phyloP scores from a whole-genome alignment of 257 asterid genomes.

The Solanum clarkiae region DNA sequence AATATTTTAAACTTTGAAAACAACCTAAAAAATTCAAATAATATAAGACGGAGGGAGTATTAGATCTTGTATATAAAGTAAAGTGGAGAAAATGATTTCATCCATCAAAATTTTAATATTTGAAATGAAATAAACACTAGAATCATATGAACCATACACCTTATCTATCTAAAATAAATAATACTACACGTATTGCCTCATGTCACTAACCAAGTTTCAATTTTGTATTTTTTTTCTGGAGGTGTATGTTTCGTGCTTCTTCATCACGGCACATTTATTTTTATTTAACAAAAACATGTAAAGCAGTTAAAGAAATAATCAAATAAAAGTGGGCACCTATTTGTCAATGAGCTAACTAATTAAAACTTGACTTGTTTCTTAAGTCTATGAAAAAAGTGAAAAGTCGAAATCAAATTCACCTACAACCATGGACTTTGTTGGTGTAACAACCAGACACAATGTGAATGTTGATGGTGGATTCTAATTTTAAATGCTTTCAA shows the following conservation, averaged over 20 bases:
- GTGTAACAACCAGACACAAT: not conserved
- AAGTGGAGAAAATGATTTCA: too few relatives aligned
- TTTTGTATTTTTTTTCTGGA: not conserved
- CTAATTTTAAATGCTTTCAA: not conserved
- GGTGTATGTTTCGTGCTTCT: not conserved
- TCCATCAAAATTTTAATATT: not conserved
- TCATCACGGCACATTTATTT: not conserved
- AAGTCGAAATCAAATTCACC: not conserved
- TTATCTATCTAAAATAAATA: not conserved
- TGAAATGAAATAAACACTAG: not conserved
- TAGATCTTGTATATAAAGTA: not conserved
- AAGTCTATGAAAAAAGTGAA: not conserved
- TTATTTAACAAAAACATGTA: not conserved
- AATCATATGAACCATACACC: not conserved
- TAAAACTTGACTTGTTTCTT: not conserved
- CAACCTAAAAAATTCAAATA: too few relatives aligned
- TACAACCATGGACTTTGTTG: not conserved
- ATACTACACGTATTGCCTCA: not conserved
- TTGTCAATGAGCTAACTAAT: not conserved
- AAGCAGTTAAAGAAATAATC: not conserved
- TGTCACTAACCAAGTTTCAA: not conserved
- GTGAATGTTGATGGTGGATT: not conserved
- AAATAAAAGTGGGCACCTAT: not conserved
- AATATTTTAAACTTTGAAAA: too few relatives aligned
- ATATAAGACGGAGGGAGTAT: too few relatives aligned